These are phyloP conservation scores for Entomortierella lignicola DNA, from an alignment of 192 early-diverging fungal genomes.

Conservation along the genomic window DNA sequence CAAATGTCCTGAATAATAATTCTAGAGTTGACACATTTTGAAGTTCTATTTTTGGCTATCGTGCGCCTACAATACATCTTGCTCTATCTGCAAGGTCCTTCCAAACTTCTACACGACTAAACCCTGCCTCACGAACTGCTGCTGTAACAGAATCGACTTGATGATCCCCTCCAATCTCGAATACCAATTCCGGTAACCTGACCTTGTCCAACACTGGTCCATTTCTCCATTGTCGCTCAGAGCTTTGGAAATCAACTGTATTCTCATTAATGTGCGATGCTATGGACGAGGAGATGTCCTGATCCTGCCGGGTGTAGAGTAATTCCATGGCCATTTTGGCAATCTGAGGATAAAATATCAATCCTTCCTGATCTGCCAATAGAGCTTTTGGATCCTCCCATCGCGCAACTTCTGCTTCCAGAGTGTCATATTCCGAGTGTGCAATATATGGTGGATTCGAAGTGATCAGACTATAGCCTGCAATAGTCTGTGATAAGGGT, in stretches of 20 bases:
- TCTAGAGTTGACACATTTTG: too few species aligned
- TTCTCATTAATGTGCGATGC: not conserved
- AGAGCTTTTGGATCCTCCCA: conserved; percentile 91
- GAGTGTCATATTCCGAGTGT: conserved; percentile 66
- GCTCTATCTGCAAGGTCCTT: conserved; percentile 81
- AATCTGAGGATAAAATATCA: conserved; percentile 69
- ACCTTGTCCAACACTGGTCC: conserved; percentile 29
- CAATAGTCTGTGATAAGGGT: not conserved
- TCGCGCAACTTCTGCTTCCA: conserved; percentile 80
- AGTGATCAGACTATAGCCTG: conserved; percentile 78
- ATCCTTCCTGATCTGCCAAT: conserved; percentile 70
- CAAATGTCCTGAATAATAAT: too few species aligned
- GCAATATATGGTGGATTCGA: conserved; percentile 95
- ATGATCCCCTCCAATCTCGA: conserved; percentile 85
- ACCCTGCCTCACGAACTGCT: conserved; percentile 64
- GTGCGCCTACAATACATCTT: conserved; percentile 13
- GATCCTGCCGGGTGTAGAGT: conserved; percentile 14
- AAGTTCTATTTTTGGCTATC: not conserved
- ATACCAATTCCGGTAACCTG: conserved; percentile 72
- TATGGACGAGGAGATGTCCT: not conserved
- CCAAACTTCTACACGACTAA: conserved; percentile 73
- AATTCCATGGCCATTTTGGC: conserved; percentile 53
- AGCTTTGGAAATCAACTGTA: not conserved
- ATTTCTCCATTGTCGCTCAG: conserved; percentile 37
- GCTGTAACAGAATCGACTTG: conserved; percentile 67